A percentile compares a stretch with the other conserved stretches of the same genome.
These are phyloP conservation scores for Pontederia crassipes DNA, from an alignment of 176 grass and related monocot genomes.

Conservation along the genomic window DNA sequence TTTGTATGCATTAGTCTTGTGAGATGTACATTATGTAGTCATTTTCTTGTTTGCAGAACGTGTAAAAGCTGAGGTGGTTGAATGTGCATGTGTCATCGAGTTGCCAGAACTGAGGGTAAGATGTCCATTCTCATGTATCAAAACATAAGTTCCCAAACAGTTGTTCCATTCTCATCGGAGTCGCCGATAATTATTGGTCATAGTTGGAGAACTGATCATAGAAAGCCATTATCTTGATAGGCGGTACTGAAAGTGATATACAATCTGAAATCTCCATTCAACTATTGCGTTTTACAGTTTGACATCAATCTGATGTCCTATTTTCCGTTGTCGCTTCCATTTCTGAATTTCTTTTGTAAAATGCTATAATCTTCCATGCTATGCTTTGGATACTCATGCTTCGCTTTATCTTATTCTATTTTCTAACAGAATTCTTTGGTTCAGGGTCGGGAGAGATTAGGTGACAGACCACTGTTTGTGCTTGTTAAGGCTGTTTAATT, in stretches of 20 bases:
- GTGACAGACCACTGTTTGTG: conserved; percentile 56
- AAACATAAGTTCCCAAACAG: neutral
- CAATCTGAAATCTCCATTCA: neutral
- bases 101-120: conserved; percentile 72
- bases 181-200: too few relatives aligned
- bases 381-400: neutral
- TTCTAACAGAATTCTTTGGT: conserved; percentile 3
- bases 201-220: too few relatives aligned
- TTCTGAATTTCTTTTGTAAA: too few relatives aligned
- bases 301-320: too few relatives aligned
- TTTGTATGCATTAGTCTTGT: neutral
- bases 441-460: conserved; percentile 78
- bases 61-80: conserved; percentile 76
- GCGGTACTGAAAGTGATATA: neutral
- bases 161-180: neutral
- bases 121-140: conserved; percentile 2
- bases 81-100: conserved; percentile 94
- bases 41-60: conserved; percentile 41
- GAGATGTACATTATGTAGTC: neutral
- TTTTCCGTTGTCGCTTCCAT: too few relatives aligned
- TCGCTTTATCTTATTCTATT: neutral
- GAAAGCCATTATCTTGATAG: too few relatives aligned
- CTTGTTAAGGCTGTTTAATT: conserved; percentile 54
- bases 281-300: too few relatives aligned
- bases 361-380: neutral